Conservation (phyloP, 1,284 basidiomycete species). For the Anthracocystis panici-leucophaei region DNA sequence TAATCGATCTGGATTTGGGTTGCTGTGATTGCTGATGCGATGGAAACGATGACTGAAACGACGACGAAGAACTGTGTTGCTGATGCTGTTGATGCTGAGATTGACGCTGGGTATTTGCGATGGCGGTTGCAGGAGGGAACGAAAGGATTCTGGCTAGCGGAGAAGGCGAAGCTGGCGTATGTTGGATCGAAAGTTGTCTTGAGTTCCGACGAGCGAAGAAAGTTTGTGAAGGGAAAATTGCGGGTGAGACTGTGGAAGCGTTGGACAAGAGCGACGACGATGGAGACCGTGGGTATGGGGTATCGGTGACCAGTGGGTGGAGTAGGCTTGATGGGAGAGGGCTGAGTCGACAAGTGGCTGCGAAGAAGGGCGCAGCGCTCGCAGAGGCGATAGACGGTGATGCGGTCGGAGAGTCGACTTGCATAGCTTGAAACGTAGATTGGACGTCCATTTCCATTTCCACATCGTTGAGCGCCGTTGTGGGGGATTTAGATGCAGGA, state of each 20-base stretch:
- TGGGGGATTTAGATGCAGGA: not conserved
- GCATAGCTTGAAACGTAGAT: conserved; percentile 39
- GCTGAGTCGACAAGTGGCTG: not conserved
- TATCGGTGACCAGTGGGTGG: conserved; percentile 15
- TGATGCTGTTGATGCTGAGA: not conserved
- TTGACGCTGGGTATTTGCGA: conserved; percentile 1
- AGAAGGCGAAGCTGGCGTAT: conserved; percentile 17
- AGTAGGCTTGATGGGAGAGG: conserved; percentile 15
- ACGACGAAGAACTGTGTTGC: not conserved
- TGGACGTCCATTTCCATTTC: conserved; percentile 43
- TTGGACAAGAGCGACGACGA: conserved; percentile 1
- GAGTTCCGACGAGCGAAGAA: conserved; percentile 21
- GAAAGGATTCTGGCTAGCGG: conserved; percentile 18
- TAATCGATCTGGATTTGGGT: not conserved
- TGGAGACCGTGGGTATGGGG: conserved; percentile 18
- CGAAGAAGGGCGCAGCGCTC: conserved; percentile 8
- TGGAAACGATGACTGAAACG: not conserved
- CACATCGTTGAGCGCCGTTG: conserved; percentile 1
- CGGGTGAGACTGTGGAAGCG: conserved; percentile 10
- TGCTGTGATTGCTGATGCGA: not conserved
- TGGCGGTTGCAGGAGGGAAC: conserved; percentile 1
- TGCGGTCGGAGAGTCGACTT: conserved; percentile 34
- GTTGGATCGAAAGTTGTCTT: not conserved
- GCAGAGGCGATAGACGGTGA: conserved; percentile 16
- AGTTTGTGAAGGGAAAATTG: conserved; percentile 12